Evolutionary conservation across 2,329 filamentous ascomycete species (phyloP).

Genomic region (Myriosclerotinia scirpicola): DNA sequence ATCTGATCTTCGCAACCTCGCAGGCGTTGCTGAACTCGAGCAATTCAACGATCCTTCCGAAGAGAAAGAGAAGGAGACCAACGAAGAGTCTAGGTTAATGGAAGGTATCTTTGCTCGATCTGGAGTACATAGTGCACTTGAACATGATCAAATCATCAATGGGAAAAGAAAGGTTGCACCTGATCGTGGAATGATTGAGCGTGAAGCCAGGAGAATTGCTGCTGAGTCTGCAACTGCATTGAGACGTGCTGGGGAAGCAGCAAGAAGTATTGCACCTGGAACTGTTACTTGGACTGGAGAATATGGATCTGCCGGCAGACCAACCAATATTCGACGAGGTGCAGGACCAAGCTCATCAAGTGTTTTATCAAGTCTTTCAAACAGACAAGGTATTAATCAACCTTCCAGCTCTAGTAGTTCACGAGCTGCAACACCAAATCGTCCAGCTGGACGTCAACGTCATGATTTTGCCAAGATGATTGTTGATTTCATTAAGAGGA

Average conservation of each 20-base stretch:
- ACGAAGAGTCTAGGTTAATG: constrained; percentile 75
- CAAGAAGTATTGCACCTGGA: constrained; percentile 72
- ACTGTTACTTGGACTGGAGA: constrained; percentile 93
- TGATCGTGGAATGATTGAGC: constrained; percentile 74
- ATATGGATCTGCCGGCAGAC: constrained; percentile 73
- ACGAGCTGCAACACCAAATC: constrained; percentile 49
- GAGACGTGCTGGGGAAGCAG: constrained; percentile 69
- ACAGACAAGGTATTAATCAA: constrained; percentile 49
- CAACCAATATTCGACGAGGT: constrained; percentile 49
- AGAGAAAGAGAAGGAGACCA: constrained; percentile 42
- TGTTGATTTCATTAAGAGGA: constrained; percentile 72
- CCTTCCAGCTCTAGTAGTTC: constrained; percentile 47
- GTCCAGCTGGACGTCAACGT: constrained; percentile 43
- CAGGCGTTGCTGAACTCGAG: constrained; percentile 64
- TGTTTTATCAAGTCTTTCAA: constrained; percentile 57
- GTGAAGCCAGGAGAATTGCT: constrained; percentile 78
- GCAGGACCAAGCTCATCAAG: constrained; percentile 55
- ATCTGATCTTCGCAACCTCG: constrained; percentile 53
- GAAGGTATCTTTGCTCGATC: constrained; percentile 85
- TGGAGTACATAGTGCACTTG: constrained; percentile 84
- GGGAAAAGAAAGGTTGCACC: constrained; percentile 70
- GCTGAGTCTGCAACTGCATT: constrained; percentile 75
- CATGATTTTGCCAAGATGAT: constrained; percentile 72
- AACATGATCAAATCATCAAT: constrained; percentile 89
- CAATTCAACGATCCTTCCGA: constrained; percentile 53